Evolutionary conservation across 208 protist genomes (phyloP), one percentile per base, ranked within the genome.

Genomic region (Leishmania arabica): DNA sequence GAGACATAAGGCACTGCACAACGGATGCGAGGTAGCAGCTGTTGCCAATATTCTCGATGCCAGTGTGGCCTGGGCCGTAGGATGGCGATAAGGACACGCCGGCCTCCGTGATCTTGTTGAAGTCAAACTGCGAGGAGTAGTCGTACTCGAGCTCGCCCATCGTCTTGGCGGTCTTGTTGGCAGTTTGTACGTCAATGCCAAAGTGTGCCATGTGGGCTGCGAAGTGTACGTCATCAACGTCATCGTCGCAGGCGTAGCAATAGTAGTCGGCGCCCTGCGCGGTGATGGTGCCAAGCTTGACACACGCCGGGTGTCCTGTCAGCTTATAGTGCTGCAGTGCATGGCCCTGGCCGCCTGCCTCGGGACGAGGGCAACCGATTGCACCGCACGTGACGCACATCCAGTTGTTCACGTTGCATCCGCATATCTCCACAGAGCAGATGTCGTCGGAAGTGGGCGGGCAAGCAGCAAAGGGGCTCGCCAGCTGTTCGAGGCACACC

Each of bases 241-340:
- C 95, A 75, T 99, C 98, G 84, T 99, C 98, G 69, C 97, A 97
- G 15, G 77, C 78, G 85, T 99, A 99, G 80, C 95, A 99, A 84
- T 98, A 98, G 81, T 97, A 97, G 86, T 99, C 97, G 5, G 92
- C 95, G 2, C 93, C 91, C 34, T 83, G 83, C 64, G 88, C 84
- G 60, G 92, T 96, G 15, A 99, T 96, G 1, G 99, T 99, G 54
- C 99, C 99, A 9, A 99, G 84, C 91, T 99, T 99, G 13, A 99
- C 97, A 54, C 89, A 89, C 9, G 98, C 82, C 19, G 97, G 97
- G 89, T 99, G 97, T 37, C 88, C 80, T 0, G 97, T 95, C 80
- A 68, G 49, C 69, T 88, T 53, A 75, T 93, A 95, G 90, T 99
- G 98, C 58, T 96, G 84, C 27, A 99, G 79, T 0, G 98, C 99